Conservation (phyloP, 352 stramenopile species). For the Phytophthora pistaciae region DNA sequence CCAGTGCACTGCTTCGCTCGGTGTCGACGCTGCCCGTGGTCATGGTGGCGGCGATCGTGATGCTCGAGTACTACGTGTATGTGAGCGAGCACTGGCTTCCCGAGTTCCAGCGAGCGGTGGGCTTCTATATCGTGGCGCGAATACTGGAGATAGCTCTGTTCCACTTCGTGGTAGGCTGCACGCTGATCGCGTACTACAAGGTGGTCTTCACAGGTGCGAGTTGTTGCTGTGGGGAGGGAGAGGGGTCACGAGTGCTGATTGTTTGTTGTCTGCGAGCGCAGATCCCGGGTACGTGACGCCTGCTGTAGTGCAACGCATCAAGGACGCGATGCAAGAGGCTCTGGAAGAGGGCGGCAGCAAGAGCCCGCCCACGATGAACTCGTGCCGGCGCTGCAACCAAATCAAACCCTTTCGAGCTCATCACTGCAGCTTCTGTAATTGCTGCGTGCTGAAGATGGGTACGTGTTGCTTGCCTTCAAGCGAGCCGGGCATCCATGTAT, state of each 20-base stretch:
- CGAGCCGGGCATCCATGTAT: neutral
- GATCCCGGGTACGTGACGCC: slow-evolving; percentile 86
- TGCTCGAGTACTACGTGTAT: slow-evolving; percentile 80
- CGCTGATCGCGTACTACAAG: slow-evolving; percentile 72
- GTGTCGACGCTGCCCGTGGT: slow-evolving; percentile 72
- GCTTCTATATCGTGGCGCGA: slow-evolving; percentile 25
- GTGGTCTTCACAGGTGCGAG: slow-evolving; percentile 77
- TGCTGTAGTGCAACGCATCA: slow-evolving; percentile 61
- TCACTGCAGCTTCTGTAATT: slow-evolving; percentile 89
- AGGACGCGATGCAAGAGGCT: slow-evolving; percentile 68
- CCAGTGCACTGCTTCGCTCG: slow-evolving; percentile 66
- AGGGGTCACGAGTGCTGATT: neutral
- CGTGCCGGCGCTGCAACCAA: slow-evolving; percentile 74
- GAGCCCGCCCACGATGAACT: slow-evolving; percentile 30
- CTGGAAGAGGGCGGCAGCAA: slow-evolving; percentile 55
- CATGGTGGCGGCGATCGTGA: slow-evolving; percentile 66
- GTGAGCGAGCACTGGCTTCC: slow-evolving; percentile 60
- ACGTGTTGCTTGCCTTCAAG: slow-evolving; percentile 8
- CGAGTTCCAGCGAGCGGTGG: slow-evolving; percentile 29
- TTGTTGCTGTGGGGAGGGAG: neutral
- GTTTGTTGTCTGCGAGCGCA: slow-evolving; percentile 24
- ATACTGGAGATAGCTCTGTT: slow-evolving; percentile 61
- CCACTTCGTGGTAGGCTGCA: slow-evolving; percentile 62
- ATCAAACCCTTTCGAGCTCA: slow-evolving; percentile 84
- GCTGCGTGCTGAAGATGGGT: slow-evolving; percentile 90